Percentiles rank a stretch among this genome's conserved stretches.
These are phyloP conservation scores for Carex sylvatica DNA, from an alignment of 202 grass and related monocot genomes.

Conservation along the genomic window DNA sequence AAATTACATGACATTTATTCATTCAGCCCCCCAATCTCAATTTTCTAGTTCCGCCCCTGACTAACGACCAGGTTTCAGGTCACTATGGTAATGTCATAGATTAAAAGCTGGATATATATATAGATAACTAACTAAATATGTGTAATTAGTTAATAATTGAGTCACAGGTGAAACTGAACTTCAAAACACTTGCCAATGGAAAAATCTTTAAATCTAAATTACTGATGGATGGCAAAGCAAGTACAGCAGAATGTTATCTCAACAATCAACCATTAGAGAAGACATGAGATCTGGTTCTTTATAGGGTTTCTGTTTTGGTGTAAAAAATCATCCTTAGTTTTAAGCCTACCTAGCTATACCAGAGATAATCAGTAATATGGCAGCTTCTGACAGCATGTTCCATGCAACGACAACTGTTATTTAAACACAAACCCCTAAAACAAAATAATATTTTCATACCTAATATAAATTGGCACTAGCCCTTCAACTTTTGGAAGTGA, in stretches of 20 bases:
- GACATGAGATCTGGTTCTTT: not conserved
- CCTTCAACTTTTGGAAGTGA: conserved; percentile 87
- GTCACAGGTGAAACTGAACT: not conserved
- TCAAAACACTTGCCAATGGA: not conserved
- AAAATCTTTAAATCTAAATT: not conserved
- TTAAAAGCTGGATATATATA: not conserved
- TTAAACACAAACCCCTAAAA: not conserved
- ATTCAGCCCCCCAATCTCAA: too few species aligned
- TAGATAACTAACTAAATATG: not conserved
- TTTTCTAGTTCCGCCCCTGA: too few species aligned
- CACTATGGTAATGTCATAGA: not conserved
- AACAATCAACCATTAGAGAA: not conserved
- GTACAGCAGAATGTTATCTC: not conserved
- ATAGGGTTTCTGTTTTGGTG: not conserved
- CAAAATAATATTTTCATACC: conserved; percentile 36
- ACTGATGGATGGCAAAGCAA: not conserved
- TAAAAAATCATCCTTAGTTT: not conserved
- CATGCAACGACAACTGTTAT: not conserved
- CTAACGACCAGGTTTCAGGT: not conserved
- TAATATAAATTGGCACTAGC: conserved; percentile 92
- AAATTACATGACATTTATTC: too few species aligned
- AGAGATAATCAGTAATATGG: not conserved
- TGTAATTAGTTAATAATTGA: not conserved
- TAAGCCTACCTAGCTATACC: not conserved
- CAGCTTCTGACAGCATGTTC: not conserved